Evolutionary conservation across 2,329 filamentous ascomycete species (phyloP), one percentile per base, ranked within the genome.

Genomic region (Trichocomaceae sp.): DNA sequence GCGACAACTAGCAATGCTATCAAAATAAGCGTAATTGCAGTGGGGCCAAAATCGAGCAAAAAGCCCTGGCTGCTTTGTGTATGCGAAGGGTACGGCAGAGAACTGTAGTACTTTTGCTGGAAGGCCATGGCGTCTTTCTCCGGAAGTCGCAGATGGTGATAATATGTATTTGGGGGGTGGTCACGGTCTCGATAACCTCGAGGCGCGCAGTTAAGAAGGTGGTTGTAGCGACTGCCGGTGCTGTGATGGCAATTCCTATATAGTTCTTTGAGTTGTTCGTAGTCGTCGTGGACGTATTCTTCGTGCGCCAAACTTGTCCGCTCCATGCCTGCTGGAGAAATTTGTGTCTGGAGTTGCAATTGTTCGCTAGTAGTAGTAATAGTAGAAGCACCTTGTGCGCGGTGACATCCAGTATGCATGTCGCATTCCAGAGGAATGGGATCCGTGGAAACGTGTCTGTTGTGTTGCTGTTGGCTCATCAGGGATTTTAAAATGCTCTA

Each of bases 241-340:
- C 50, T 57, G 41, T 52, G 29, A 19, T 57, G 50, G n/a, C 55
- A 57, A n/a, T 53, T 52, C n/a, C 50, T 26, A 41, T 54, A 57
- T 6, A 57, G 46, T 22, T 45, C 49, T 41, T 52, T 37, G 54
- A 52, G 37, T 33, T 50, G 35, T 35, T 50, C 50, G 15, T 54
- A 42, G 15, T 23, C 47, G 13, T 48, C 26, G n/a, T 29, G n/a
- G 23, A 5, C 45, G 23, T n/a, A 47, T 31, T 48, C 45, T 5
- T 46, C 26, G 9, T 48, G 22, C 39, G n/a, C 17, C 15, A 20
- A 26, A 15, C 20, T 39, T 19, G 35, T n/a, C 35, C 44, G 17
- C 42, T 54, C 20, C 19, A 19, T 26, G 20, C 31, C 45, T 35
- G 46, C 48, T 26, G n/a, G 12, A 5, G 17, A 17, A 6, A 46